Evolutionary conservation across 179 eudicot species (phyloP), one percentile per base, ranked within the genome.

Genomic region (Spinacia oleracea): DNA sequence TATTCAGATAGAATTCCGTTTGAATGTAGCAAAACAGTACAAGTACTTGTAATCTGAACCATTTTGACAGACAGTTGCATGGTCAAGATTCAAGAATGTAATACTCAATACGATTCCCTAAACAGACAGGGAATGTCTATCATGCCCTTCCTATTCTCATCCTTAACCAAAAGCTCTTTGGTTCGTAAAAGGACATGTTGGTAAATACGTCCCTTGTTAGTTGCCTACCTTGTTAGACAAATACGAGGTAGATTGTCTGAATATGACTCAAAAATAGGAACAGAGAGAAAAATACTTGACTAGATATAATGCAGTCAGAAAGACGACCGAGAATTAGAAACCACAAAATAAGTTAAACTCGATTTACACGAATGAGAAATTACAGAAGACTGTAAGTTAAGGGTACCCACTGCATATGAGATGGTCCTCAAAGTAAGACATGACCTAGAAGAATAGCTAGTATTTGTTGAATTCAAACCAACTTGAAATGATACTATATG

Each of bases 61-160:
- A 10, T 6, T 56, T n/a, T 21, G 32, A 50, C 21, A 55, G 32
- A 60, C 15, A 60, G 4, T 29, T 60, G 66, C 66, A 27, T 25
- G 66, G 66, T 55, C 66, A 55, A n/a, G 65, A 56, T 50, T 55
- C 66, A 55, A n/a, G 65, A 56, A 10, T 34, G n/a, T 51, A 12
- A 12, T 35, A 38, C 65, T 38, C 29, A 5, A 31, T 31, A 53
- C 23, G 4, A 21, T 53, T 53, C 27, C 29, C 7, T 27, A 2
- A 20, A 16, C n/a, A 38, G 45, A 18, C 11, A 34, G 45, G 45
- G 32, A 5, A 27, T n/a, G 66, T 29, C 18, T 60, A 11, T 60
- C 34, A 29, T 25, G 6, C 66, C 18, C 66, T 60, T 12, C 0
- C 29, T 20, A 4, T 56, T 18, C 5, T 14, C 12, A 7, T 58